Conservation (phyloP, 768 basidiomycete genomes). For the Mycena kentingensis region DNA sequence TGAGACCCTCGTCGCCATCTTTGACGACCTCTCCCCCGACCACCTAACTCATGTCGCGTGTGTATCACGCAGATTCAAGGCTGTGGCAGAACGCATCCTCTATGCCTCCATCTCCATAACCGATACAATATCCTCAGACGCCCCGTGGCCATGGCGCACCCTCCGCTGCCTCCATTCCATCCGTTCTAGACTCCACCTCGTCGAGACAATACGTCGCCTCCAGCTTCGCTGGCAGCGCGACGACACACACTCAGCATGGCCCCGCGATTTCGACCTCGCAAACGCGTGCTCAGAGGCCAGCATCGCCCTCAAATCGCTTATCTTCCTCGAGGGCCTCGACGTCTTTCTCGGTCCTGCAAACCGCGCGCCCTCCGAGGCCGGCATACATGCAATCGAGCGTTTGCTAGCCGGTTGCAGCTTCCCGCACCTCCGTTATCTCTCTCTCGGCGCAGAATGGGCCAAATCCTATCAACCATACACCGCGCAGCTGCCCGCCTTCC, state of each 20-base stretch:
- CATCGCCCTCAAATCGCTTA: constrained; percentile 37
- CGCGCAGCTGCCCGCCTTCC: constrained; percentile 42
- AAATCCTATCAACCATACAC: constrained; percentile 47
- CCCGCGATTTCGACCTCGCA: constrained; percentile 37
- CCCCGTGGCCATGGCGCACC: constrained; percentile 45
- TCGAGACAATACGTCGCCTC: constrained; percentile 46
- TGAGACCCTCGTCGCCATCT: constrained; percentile 55
- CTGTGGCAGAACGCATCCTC: constrained; percentile 60
- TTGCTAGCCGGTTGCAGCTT: constrained; percentile 41
- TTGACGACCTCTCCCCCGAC: constrained; percentile 39
- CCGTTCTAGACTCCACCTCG: constrained; percentile 45
- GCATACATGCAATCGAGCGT: constrained; percentile 50
- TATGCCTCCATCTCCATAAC: constrained; percentile 54
- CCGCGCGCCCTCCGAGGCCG: constrained; percentile 19
- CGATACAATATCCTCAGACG: constrained; percentile 46
- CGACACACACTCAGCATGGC: no score
- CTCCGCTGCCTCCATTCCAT: constrained; percentile 57
- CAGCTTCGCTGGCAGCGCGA: constrained; percentile 58
- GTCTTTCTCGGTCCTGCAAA: constrained; percentile 53
- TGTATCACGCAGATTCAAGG: constrained; percentile 50
- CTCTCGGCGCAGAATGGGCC: constrained; percentile 48
- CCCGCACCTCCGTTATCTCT: constrained; percentile 42
- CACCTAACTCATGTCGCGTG: constrained; percentile 43
- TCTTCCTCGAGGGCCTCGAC: constrained; percentile 55
- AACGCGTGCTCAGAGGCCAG: constrained; percentile 43